Evolutionary conservation across 306 rosid genomes (phyloP).

Genomic region (Prunus davidiana): DNA sequence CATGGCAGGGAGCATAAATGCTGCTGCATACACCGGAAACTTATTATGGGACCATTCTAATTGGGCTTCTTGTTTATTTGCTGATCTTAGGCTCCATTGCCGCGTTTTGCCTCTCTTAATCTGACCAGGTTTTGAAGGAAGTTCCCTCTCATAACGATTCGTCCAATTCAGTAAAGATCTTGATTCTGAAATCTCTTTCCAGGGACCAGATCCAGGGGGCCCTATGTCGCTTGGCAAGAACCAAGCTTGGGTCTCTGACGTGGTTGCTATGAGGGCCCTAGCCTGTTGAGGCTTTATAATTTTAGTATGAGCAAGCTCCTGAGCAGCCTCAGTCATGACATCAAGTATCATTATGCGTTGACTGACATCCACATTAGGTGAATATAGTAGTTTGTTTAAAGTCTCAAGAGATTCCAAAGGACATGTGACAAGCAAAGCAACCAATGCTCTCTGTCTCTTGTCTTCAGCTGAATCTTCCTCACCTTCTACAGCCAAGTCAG

Average conservation of each 20-base stretch:
- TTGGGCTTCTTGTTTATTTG: conserved; percentile 38
- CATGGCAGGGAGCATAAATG: conserved; percentile 98
- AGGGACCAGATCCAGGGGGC: conserved; percentile 72
- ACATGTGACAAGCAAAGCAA: conserved; percentile 71
- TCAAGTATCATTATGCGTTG: conserved; percentile 91
- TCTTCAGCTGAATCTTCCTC: conserved; percentile 86
- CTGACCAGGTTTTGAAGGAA: conserved; percentile 58
- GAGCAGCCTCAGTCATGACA: conserved; percentile 92
- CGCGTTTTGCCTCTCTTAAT: conserved; percentile 78
- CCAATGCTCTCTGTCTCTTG: conserved; percentile 78
- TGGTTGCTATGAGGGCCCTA: conserved; percentile 63
- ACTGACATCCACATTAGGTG: conserved; percentile 85
- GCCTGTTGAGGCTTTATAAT: conserved; percentile 50
- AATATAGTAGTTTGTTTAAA: conserved; percentile 71
- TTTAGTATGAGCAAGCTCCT: conserved; percentile 75
- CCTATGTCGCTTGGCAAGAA: conserved; percentile 79
- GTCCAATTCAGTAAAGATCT: conserved; percentile 81
- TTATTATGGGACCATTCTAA: conserved; percentile 75
- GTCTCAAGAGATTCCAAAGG: conserved; percentile 72
- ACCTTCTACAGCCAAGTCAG: conserved; percentile 86
- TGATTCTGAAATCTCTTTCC: conserved; percentile 73
- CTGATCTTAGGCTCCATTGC: conserved; percentile 65
- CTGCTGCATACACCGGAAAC: conserved; percentile 92
- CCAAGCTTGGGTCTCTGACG: conserved; percentile 80
- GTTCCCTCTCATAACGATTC: conserved; percentile 81